Percentiles rank a stretch among this genome's conserved stretches.
Evolutionary conservation across 108 stramenopile species (phyloP).

Genomic region (Discostella stelligeroides): DNA sequence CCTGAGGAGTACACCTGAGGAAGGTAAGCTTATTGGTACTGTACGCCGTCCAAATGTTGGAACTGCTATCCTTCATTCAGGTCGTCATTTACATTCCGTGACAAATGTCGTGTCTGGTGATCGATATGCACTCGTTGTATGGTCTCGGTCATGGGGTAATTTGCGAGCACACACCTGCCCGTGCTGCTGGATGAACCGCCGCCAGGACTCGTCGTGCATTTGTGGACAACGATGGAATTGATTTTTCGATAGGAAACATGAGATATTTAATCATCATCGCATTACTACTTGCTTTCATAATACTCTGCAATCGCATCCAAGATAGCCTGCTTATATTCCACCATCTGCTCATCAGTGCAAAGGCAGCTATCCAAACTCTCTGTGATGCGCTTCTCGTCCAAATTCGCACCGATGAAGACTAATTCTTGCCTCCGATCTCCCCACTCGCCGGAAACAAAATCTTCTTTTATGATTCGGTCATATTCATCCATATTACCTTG

Average conservation of each 20-base stretch:
- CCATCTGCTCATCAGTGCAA: conserved; percentile 57
- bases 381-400: conserved; percentile 44
- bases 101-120: conserved; percentile 68
- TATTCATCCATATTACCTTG: conserved; percentile 56
- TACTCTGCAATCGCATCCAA: conserved; percentile 21
- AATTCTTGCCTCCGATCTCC: conserved; percentile 78
- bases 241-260: not conserved
- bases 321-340: conserved; percentile 23
- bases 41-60: conserved; percentile 60
- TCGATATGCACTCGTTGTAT: conserved; percentile 78
- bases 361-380: conserved; percentile 52
- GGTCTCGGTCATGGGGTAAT: conserved; percentile 72
- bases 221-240: conserved; percentile 70
- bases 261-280: not conserved
- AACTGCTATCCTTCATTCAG: conserved; percentile 71
- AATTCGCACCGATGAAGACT: conserved; percentile 65
- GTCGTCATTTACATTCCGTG: conserved; percentile 81
- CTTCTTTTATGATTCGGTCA: conserved; percentile 70
- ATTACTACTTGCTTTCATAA: not conserved
- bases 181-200: conserved; percentile 80
- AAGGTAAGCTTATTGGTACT: conserved; percentile 55
- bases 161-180: conserved; percentile 61
- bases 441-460: conserved; percentile 68
- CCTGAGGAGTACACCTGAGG: conserved; percentile 62
- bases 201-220: conserved; percentile 56